phyloP scores from a whole-genome alignment of 176 grass and related monocot genomes.

The Zoysia pacifica region DNA sequence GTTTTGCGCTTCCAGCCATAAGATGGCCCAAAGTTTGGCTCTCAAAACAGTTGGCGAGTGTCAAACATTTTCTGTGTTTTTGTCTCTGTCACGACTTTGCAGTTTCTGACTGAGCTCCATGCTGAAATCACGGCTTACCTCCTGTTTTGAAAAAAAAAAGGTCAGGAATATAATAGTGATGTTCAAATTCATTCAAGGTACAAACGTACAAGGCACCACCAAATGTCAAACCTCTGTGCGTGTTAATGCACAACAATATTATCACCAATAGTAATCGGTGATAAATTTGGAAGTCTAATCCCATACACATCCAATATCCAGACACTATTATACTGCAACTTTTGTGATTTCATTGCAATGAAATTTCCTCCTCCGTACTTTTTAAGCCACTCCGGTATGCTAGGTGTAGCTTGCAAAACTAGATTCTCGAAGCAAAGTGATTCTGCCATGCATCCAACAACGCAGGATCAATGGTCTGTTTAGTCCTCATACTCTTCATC shows the following conservation, averaged over 20 bases:
- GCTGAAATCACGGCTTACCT: neutral
- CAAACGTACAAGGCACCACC: neutral
- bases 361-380: neutral
- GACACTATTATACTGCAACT: neutral
- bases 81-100: neutral
- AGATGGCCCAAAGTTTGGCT: no score
- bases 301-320: neutral
- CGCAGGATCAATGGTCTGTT: neutral
- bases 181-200: neutral
- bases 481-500: neutral
- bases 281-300: neutral
- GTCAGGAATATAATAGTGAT: neutral
- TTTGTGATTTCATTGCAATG: neutral
- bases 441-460: neutral
- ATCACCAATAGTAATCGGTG: neutral
- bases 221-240: neutral
- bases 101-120: neutral
- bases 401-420: neutral
- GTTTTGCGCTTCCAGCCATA: no score
- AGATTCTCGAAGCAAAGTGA: neutral
- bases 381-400: neutral
- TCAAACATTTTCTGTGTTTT: neutral
- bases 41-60: neutral
- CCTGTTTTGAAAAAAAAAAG: neutral
- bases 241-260: neutral